phyloP scores from a whole-genome alignment of 306 rosid species.

The Ceratonia siliqua region DNA sequence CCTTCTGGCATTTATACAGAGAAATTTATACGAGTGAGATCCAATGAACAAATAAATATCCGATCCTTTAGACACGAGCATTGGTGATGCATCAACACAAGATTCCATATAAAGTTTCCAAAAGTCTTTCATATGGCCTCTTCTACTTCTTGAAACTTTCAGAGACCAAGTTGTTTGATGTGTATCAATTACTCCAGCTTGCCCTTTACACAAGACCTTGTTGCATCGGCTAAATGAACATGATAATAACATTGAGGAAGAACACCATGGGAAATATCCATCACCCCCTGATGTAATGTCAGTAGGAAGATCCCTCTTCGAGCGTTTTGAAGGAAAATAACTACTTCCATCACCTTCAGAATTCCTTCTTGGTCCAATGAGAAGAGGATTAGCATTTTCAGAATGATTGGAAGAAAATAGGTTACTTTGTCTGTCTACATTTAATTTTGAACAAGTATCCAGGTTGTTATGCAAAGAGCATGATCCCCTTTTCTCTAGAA shows the following conservation, averaged over 20 bases:
- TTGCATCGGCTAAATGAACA: conserved; percentile 86
- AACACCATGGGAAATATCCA: conserved; percentile 52
- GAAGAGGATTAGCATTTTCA: conserved; percentile 39
- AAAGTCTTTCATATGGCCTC: conserved; percentile 48
- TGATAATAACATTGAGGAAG: conserved; percentile 36
- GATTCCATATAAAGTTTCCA: conserved; percentile 89
- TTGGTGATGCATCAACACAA: conserved; percentile 96
- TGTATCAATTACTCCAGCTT: conserved; percentile 27
- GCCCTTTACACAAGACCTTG: conserved; percentile 54
- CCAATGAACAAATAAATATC: conserved; percentile 74
- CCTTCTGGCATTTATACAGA: conserved; percentile 82
- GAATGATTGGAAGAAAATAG: conserved; percentile 27
- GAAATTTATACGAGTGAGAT: conserved; percentile 84
- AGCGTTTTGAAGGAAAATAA: conserved; percentile 49
- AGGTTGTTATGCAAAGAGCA: conserved; percentile 39
- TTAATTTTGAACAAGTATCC: conserved; percentile 45
- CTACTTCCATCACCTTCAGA: conserved; percentile 33
- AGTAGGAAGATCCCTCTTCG: conserved; percentile 42
- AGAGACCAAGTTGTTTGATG: conserved; percentile 42
- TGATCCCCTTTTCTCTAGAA: conserved; percentile 56
- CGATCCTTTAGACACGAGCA: conserved; percentile 58
- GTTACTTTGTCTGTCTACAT: conserved; percentile 30
- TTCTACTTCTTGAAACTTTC: conserved; percentile 46
- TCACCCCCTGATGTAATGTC: conserved; percentile 38
- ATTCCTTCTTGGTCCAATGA: conserved; percentile 32